These are phyloP conservation scores for Plasmodium inui DNA, from an alignment of 169 alveolate genomes.

Conservation along the genomic window DNA sequence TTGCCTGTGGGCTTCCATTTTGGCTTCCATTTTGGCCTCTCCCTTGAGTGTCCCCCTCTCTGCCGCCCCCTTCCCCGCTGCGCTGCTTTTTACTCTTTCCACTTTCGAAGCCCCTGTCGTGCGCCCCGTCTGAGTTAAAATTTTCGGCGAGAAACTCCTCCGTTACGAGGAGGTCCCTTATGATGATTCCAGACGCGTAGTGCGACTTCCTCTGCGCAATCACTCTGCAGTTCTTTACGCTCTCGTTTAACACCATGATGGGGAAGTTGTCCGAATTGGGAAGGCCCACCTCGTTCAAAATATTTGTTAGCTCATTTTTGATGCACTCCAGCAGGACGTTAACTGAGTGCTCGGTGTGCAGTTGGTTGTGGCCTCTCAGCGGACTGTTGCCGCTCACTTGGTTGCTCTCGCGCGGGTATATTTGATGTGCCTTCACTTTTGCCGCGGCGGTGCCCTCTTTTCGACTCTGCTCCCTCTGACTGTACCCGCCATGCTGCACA, in stretches of 20 bases:
- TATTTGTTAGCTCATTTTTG: slow-evolving; percentile 41
- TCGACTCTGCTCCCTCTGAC: background rate
- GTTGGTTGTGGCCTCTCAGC: background rate
- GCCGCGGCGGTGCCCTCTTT: background rate
- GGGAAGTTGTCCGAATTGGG: slow-evolving; percentile 69
- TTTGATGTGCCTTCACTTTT: background rate
- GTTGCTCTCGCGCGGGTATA: background rate
- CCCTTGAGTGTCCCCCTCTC: background rate
- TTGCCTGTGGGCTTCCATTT: background rate
- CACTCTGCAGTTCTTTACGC: slow-evolving; percentile 52
- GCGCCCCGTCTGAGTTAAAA: background rate
- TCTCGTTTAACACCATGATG: slow-evolving; percentile 66
- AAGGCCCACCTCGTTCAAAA: slow-evolving; percentile 50
- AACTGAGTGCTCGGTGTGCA: slow-evolving; percentile 28
- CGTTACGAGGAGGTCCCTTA: slow-evolving; percentile 59
- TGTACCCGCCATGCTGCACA: background rate
- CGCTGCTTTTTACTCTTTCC: background rate
- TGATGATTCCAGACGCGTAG: slow-evolving; percentile 23
- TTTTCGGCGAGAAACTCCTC: slow-evolving; percentile 54
- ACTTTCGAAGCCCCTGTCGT: slow-evolving; percentile 2
- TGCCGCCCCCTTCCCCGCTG: background rate
- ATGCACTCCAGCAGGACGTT: slow-evolving; percentile 24
- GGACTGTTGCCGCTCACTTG: background rate
- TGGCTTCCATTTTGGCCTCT: background rate
- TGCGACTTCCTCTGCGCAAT: slow-evolving; percentile 42